Evolutionary conservation across 805 yeast genomes (phyloP).

Genomic region (Vanderwaltozyma polyspora): DNA sequence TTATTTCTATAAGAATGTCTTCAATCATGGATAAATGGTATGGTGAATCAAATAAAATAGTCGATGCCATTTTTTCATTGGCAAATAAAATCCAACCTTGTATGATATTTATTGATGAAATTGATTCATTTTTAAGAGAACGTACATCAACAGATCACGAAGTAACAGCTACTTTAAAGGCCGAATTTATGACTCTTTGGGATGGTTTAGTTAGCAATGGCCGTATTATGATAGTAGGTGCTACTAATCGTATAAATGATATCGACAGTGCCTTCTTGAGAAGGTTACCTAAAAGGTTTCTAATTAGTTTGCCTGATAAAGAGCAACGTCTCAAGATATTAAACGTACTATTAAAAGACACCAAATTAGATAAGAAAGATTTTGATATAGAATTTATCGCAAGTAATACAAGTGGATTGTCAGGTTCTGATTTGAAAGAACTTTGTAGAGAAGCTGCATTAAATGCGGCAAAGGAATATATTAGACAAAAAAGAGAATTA

Average conservation of each 20-base stretch:
- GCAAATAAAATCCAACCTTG: slow-evolving; percentile 89
- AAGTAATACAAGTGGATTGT: slow-evolving; percentile 53
- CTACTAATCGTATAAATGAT: slow-evolving; percentile 86
- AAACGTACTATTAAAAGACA: slow-evolving; percentile 52
- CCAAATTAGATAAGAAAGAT: slow-evolving; percentile 40
- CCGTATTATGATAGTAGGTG: slow-evolving; percentile 79
- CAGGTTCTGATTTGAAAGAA: slow-evolving; percentile 90
- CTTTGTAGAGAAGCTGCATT: slow-evolving; percentile 89
- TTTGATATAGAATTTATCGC: slow-evolving; percentile 58
- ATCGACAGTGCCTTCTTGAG: slow-evolving; percentile 88
- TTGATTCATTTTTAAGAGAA: slow-evolving; percentile 86
- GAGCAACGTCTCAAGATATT: slow-evolving; percentile 63
- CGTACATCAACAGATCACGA: slow-evolving; percentile 82
- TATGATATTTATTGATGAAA: slow-evolving; percentile 90
- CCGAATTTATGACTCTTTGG: slow-evolving; percentile 97
- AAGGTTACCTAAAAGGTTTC: slow-evolving; percentile 83
- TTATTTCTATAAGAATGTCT: slow-evolving; percentile 84
- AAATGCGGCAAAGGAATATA: slow-evolving; percentile 77
- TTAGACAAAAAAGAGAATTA: slow-evolving; percentile 43
- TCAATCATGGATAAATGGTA: slow-evolving; percentile 95
- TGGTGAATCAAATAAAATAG: slow-evolving; percentile 90
- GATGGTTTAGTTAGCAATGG: slow-evolving; percentile 79
- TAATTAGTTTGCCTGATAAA: slow-evolving; percentile 59
- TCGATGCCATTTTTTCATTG: slow-evolving; percentile 82
- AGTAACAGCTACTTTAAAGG: slow-evolving; percentile 86